Evolutionary conservation across 2,329 filamentous ascomycete genomes (phyloP).

Genomic region (Zymoseptoria brevis): DNA sequence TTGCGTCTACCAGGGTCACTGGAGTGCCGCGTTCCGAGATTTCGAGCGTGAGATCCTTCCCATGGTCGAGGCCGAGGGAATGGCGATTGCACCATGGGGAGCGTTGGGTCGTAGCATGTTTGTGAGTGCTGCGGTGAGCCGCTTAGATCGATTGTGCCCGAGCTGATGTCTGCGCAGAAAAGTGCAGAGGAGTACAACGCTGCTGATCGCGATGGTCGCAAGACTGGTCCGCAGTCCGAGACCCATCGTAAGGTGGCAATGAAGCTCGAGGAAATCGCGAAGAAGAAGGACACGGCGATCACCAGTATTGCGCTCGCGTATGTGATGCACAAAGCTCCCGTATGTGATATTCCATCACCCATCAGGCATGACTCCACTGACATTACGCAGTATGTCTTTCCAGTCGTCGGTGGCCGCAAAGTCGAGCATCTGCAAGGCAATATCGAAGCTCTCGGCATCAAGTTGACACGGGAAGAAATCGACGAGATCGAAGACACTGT

Average conservation of each 20-base stretch:
- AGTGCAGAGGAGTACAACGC: conserved; percentile 25
- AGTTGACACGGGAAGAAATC: conserved; percentile 55
- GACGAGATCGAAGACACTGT: conserved; percentile 55
- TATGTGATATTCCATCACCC: background rate
- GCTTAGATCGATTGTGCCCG: background rate
- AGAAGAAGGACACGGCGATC: conserved; percentile 48
- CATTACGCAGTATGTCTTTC: conserved; percentile 45
- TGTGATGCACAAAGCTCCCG: conserved; percentile 17
- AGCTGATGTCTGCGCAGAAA: background rate
- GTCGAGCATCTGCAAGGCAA: conserved; percentile 62
- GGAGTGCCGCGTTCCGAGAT: conserved; percentile 29
- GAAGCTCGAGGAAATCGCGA: conserved; percentile 54
- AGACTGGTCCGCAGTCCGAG: conserved; percentile 13
- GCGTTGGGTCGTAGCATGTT: conserved; percentile 24
- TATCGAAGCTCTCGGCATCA: conserved; percentile 57
- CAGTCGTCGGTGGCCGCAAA: conserved; percentile 63
- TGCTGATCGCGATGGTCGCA: conserved; percentile 31
- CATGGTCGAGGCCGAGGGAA: conserved; percentile 45
- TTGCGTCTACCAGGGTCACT: conserved; percentile 33
- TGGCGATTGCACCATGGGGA: conserved; percentile 50
- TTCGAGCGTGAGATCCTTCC: conserved; percentile 42
- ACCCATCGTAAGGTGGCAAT: conserved; percentile 46
- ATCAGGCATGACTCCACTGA: background rate
- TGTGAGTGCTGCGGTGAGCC: background rate
- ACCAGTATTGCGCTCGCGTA: conserved; percentile 48